Conservation (phyloP, 768 basidiomycete genomes). For the Trametes elegans region DNA sequence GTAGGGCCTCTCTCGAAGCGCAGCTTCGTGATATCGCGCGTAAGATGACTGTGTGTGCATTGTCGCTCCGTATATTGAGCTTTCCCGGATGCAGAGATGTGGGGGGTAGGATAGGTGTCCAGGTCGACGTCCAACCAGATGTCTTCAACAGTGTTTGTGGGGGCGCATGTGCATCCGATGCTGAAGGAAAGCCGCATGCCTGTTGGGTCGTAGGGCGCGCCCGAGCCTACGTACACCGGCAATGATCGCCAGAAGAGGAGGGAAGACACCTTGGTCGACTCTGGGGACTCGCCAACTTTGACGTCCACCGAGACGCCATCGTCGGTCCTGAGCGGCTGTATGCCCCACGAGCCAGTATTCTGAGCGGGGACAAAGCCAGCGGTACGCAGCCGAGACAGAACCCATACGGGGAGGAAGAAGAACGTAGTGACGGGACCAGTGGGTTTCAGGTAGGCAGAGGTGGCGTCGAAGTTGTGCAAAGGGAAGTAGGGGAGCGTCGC, state of each 20-base stretch:
- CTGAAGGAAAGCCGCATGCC: background rate
- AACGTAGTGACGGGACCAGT: background rate
- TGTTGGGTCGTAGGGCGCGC: background rate
- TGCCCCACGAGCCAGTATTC: background rate
- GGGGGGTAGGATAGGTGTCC: background rate
- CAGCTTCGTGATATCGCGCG: background rate
- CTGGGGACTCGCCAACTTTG: background rate
- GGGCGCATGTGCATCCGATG: background rate
- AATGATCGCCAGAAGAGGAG: background rate
- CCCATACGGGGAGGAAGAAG: background rate
- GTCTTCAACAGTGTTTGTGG: background rate
- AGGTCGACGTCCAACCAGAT: background rate
- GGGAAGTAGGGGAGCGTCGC: background rate
- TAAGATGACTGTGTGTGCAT: background rate
- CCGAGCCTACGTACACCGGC: no score
- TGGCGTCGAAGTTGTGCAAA: background rate
- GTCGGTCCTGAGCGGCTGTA: background rate
- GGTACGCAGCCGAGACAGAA: background rate
- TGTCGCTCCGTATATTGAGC: background rate
- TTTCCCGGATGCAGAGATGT: background rate
- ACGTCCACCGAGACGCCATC: background rate
- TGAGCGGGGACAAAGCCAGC: background rate
- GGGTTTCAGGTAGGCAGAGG: no score
- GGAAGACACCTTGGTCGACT: background rate
- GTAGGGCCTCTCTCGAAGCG: background rate